These are phyloP conservation scores for Verbascum thapsus DNA, from an alignment of 257 asterid genomes.

Conservation along the genomic window DNA sequence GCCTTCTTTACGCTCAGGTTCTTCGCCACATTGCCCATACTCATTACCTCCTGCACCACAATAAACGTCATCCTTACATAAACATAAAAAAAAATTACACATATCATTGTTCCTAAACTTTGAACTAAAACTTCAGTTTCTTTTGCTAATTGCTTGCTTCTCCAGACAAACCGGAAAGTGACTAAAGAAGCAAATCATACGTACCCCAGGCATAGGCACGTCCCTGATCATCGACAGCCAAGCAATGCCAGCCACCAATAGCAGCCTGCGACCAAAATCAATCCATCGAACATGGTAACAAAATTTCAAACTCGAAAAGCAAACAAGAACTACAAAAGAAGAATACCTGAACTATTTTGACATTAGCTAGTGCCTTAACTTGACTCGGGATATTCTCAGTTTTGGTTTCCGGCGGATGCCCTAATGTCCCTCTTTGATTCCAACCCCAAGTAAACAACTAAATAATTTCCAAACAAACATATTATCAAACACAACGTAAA, in stretches of 20 bases:
- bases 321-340: background rate
- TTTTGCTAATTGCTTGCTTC: constrained; percentile 8
- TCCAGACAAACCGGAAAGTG: constrained; percentile 8
- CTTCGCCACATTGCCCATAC: constrained; percentile 99
- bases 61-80: constrained; percentile 26
- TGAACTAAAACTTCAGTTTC: too few species aligned
- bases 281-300: constrained; percentile 19
- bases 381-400: constrained; percentile 91
- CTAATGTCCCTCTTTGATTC: constrained; percentile 98
- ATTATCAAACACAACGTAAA: constrained; percentile 16
- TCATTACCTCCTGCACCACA: constrained; percentile 87
- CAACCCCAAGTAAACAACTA: constrained; percentile 99
- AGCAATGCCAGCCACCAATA: constrained; percentile 99
- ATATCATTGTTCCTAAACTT: background rate
- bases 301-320: background rate
- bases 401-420: constrained; percentile 88
- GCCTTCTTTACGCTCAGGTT: constrained; percentile 92
- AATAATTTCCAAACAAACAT: constrained; percentile 4
- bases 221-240: constrained; percentile 97
- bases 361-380: constrained; percentile 77
- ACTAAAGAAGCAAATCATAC: constrained; percentile 15
- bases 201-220: constrained; percentile 99
- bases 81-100: constrained; percentile 3
- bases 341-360: constrained; percentile 89
- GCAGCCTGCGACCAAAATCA: constrained; percentile 72